Conservation (phyloP, 441 rosid genomes). For the Adansonia madagascariensis region DNA sequence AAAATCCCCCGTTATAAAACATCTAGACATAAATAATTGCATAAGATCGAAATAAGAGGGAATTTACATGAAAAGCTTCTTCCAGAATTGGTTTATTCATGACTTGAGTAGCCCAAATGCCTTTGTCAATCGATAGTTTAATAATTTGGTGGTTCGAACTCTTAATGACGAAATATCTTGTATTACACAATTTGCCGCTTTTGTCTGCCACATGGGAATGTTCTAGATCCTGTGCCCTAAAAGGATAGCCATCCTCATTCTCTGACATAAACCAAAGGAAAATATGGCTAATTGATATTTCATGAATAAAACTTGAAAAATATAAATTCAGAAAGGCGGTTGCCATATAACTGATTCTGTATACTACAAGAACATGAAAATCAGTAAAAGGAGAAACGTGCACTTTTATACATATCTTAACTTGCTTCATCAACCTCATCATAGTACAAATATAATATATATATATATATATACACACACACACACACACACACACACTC, state of each 20-base stretch:
- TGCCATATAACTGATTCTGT: background rate
- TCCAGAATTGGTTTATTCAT: slow-evolving; percentile 97
- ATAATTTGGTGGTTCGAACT: slow-evolving; percentile 83
- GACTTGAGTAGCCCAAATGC: slow-evolving; percentile 98
- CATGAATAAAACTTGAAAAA: slow-evolving; percentile 14
- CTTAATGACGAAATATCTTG: slow-evolving; percentile 93
- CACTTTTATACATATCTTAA: background rate
- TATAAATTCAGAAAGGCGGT: background rate
- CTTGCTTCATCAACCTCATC: background rate
- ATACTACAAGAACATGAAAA: slow-evolving; percentile 2
- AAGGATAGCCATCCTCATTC: slow-evolving; percentile 55
- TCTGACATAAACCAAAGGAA: slow-evolving; percentile 46
- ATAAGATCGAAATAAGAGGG: slow-evolving; percentile 29
- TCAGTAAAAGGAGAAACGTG: slow-evolving; percentile 14
- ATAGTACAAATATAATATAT: background rate
- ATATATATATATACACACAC: background rate
- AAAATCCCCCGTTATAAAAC: slow-evolving; percentile 39
- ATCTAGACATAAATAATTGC: slow-evolving; percentile 37
- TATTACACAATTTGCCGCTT: slow-evolving; percentile 49
- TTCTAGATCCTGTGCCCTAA: slow-evolving; percentile 46
- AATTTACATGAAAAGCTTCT: slow-evolving; percentile 89
- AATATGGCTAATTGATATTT: slow-evolving; percentile 32
- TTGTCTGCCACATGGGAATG: slow-evolving; percentile 43
- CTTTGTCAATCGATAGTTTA: slow-evolving; percentile 76
- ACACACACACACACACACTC: background rate